Evolutionary conservation across 2,329 filamentous ascomycete species (phyloP).

Genomic region (Conoideocrella luteorostrata): DNA sequence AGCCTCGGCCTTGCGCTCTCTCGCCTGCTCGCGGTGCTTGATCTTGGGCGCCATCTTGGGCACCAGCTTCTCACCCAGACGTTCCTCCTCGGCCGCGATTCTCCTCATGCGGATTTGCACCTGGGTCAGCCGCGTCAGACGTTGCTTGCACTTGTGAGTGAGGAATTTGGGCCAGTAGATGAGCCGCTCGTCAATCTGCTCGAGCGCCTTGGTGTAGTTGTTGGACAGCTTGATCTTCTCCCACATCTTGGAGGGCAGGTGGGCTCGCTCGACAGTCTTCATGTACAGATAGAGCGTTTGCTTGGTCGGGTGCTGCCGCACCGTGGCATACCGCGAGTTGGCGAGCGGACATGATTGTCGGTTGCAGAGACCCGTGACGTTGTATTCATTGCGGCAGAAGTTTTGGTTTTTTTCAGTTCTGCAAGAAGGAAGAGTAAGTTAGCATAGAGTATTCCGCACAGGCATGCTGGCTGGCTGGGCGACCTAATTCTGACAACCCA

Average conservation of each 20-base stretch:
- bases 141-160: conserved; percentile 92
- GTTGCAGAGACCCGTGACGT: conserved; percentile 76
- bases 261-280: conserved; percentile 86
- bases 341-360: conserved; percentile 85
- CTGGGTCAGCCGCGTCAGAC: conserved; percentile 85
- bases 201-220: conserved; percentile 85
- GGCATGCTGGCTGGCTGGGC: too few species aligned
- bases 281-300: conserved; percentile 91
- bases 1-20: conserved; percentile 70
- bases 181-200: conserved; percentile 77
- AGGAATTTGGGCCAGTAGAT: conserved; percentile 95
- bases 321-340: conserved; percentile 87
- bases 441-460: conserved; percentile 18
- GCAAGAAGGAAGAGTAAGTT: conserved; percentile 25
- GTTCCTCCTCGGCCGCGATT: conserved; percentile 81
- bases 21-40: conserved; percentile 63
- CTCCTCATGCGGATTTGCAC: conserved; percentile 76
- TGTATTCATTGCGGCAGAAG: conserved; percentile 95
- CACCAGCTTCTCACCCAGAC: conserved; percentile 81
- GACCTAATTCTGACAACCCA: too few species aligned
- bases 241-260: conserved; percentile 89
- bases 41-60: conserved; percentile 90
- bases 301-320: conserved; percentile 74
- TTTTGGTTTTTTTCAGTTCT: conserved; percentile 80
- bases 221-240: conserved; percentile 82